phyloP scores from a whole-genome alignment of 495 filamentous ascomycete species.

The Stereocaulon alpinum region DNA sequence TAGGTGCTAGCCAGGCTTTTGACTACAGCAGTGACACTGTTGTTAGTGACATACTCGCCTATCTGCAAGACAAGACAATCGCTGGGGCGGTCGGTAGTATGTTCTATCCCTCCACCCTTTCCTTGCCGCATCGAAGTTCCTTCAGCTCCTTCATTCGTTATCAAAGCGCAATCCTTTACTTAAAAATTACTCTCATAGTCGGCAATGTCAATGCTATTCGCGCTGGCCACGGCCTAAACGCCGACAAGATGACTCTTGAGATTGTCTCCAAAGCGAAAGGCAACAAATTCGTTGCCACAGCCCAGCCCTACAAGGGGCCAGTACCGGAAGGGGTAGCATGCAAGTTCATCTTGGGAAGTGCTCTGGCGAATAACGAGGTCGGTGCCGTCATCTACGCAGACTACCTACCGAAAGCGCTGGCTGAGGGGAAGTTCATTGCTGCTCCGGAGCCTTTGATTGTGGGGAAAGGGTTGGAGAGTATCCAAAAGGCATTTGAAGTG shows the following conservation, averaged over 20 bases:
- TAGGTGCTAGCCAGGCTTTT: constrained; percentile 47
- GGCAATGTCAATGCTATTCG: not conserved
- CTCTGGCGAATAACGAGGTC: constrained; percentile 25
- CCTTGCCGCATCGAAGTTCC: too few relatives aligned
- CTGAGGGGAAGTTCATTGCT: constrained; percentile 19
- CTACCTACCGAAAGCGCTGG: constrained; percentile 32
- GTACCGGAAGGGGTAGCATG: constrained; percentile 12
- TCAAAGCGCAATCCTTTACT: too few relatives aligned
- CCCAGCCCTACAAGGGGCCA: constrained; percentile 1
- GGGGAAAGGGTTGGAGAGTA: constrained; percentile 31
- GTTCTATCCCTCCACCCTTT: too few relatives aligned
- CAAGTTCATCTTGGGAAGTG: constrained; percentile 11
- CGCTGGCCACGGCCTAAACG: constrained; percentile 1
- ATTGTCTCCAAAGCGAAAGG: constrained; percentile 12
- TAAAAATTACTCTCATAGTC: too few relatives aligned
- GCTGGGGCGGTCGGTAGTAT: constrained; percentile 5
- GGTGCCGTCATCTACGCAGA: constrained; percentile 30
- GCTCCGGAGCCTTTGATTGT: constrained; percentile 30
- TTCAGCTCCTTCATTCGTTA: too few relatives aligned
- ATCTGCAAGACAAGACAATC: constrained; percentile 21
- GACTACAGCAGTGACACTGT: constrained; percentile 42
- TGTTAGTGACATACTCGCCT: constrained; percentile 26
- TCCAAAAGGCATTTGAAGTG: constrained; percentile 35
- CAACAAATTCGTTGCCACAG: constrained; percentile 13
- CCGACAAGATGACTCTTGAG: constrained; percentile 1